Evolutionary conservation across 441 rosid species (phyloP).

Genomic region (Melastoma candidum): DNA sequence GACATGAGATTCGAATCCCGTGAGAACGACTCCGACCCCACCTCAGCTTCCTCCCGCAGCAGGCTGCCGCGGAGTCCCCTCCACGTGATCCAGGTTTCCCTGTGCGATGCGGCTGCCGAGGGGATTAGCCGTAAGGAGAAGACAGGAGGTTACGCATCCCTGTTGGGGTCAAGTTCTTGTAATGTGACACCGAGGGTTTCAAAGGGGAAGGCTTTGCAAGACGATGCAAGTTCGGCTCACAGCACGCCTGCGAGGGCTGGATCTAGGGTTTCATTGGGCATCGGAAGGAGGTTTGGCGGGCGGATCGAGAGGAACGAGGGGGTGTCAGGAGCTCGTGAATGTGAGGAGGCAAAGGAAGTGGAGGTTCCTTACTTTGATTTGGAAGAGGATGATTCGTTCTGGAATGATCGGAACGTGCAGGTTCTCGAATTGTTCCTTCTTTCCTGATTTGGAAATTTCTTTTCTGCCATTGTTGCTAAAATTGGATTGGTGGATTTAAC

Average conservation of each 20-base stretch:
- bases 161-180: conserved; percentile 13
- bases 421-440: conserved; percentile 19
- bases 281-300: conserved; percentile 20
- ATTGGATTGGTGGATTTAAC: too few relatives aligned
- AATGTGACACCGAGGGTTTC: conserved; percentile 37
- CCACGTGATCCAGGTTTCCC: conserved; percentile 37
- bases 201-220: conserved; percentile 31
- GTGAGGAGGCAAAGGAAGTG: conserved; percentile 23
- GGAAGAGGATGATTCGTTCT: conserved; percentile 55
- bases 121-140: conserved; percentile 23
- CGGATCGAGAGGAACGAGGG: conserved; percentile 48
- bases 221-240: conserved; percentile 68
- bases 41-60: conserved; percentile 26
- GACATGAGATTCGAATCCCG: conserved; percentile 33
- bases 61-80: conserved; percentile 77
- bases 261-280: conserved; percentile 53
- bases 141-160: conserved; percentile 19
- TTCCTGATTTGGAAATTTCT: neutral
- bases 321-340: conserved; percentile 39
- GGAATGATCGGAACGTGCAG: conserved; percentile 90
- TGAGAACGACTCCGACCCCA: conserved; percentile 57
- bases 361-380: conserved; percentile 64
- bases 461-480: too few relatives aligned
- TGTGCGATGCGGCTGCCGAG: conserved; percentile 27
- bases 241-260: conserved; percentile 65